Evolutionary conservation across 2,329 filamentous ascomycete species (phyloP), one percentile per base, ranked within the genome.

Genomic region (Neonectria hederae): DNA sequence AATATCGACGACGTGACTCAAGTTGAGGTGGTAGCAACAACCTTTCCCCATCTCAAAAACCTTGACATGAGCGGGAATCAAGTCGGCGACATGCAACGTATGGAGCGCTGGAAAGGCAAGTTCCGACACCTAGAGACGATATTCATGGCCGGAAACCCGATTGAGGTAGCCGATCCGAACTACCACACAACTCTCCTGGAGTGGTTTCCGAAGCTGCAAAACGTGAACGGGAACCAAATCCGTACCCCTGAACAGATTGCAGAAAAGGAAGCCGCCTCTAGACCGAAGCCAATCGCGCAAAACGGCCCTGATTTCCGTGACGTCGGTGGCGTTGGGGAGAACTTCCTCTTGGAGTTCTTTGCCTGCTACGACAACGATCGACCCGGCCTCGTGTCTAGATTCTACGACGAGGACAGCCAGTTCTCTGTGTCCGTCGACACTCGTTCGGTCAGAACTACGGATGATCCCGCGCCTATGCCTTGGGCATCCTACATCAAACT

Each of bases 11-110:
- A 92, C 67, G 87, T 97, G 40, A 77, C 83, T 21, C 86, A 90
- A 57, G 90, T 98, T 54, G 92, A 90, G 55, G 85, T 89, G 1
- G 84, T 98, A 1, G 89, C 93, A 10, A 86, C 88, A 56, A 93
- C 92, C 0, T 92, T 98, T 59, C 93, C 94, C 0, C 91, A 94
- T 65, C 83, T 98, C 64, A 90, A 93, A 76, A 94, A 97, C 69
- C 87, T 99, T 13, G 95, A 97, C 70, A 86, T 98, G 26, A 96
- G 93, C 59, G 88, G 90, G 75, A 98, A 98, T 79, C 87, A 89
- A 43, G 88, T 99, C 72, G 83, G 85, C 63, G 88, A 87, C 55
- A 79, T 93, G 54, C 87, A 89, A 61, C 86, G 87, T 10, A 79
- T 99, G 51, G 86, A 89, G 56, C 86, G 84, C 32, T 97, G 94